Percentiles rank a stretch among this genome's conserved stretches.
phyloP scores from a whole-genome alignment of 257 asterid species.

The Solanum gracilifrons region DNA sequence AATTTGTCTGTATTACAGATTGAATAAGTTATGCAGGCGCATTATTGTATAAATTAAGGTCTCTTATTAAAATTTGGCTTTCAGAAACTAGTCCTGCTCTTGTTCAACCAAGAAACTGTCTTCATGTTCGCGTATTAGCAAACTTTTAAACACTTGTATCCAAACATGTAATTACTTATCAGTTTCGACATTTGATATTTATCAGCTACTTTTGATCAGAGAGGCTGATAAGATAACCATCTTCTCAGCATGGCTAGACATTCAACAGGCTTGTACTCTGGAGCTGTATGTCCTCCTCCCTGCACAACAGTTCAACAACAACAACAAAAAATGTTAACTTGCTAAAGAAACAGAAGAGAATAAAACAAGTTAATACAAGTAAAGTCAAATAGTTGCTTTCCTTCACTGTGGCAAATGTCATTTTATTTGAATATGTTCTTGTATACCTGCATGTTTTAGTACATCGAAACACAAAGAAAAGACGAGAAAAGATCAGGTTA shows the following conservation, averaged over 20 bases:
- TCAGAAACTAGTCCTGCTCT: not conserved
- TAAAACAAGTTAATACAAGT: not conserved
- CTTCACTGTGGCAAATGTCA: constrained; percentile 28
- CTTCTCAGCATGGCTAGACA: constrained; percentile 17
- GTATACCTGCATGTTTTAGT: constrained; percentile 10
- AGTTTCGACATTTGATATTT: not conserved
- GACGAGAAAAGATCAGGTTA: not conserved
- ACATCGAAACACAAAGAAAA: not conserved
- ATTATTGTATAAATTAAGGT: not conserved
- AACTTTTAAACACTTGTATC: not conserved
- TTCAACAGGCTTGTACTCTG: constrained; percentile 16
- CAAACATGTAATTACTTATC: not conserved
- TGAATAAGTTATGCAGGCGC: not conserved
- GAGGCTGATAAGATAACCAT: constrained; percentile 19
- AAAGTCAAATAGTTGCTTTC: constrained; percentile 1
- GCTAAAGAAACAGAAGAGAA: not conserved
- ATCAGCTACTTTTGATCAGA: not conserved
- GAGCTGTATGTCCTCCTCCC: constrained; percentile 34
- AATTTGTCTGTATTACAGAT: too few species aligned
- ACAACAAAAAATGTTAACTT: not conserved
- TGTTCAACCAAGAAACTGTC: not conserved
- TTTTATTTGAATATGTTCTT: constrained; percentile 17
- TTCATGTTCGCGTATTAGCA: not conserved
- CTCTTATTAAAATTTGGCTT: not conserved
- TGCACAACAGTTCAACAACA: not conserved